phyloP scores from a whole-genome alignment of 2,329 filamentous ascomycete species.

The Neoascochyta sp. region DNA sequence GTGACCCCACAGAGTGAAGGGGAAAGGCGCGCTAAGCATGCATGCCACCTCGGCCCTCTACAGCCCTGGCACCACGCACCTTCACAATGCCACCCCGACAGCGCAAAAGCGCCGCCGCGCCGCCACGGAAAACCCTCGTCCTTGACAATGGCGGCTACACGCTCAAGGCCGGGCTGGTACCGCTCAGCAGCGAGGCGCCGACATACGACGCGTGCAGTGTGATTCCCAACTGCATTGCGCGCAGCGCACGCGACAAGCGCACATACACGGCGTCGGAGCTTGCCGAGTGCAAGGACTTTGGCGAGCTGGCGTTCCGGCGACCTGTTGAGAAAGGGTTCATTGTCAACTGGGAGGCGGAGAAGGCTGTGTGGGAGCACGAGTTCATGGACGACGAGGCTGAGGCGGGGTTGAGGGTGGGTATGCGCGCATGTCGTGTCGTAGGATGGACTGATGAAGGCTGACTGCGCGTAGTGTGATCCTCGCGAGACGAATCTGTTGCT shows the following conservation, averaged over 20 bases:
- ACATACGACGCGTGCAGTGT: slow-evolving; percentile 54
- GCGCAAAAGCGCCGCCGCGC: slow-evolving; percentile 25
- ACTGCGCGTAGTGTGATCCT: slow-evolving; percentile 60
- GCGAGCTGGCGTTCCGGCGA: slow-evolving; percentile 79
- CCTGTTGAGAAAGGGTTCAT: slow-evolving; percentile 93
- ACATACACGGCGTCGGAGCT: slow-evolving; percentile 78
- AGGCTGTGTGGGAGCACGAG: slow-evolving; percentile 90
- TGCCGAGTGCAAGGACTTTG: slow-evolving; percentile 77
- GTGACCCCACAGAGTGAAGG: too few species aligned
- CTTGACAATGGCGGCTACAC: slow-evolving; percentile 91
- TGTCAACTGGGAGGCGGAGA: slow-evolving; percentile 94
- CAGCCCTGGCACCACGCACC: too few species aligned
- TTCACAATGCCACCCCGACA: slow-evolving; percentile 33
- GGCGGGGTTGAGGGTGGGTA: slow-evolving; percentile 53
- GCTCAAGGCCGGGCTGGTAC: slow-evolving; percentile 79
- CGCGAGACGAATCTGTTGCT: slow-evolving; percentile 78
- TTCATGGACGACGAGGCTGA: slow-evolving; percentile 75
- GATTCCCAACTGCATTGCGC: slow-evolving; percentile 85
- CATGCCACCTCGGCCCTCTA: too few species aligned
- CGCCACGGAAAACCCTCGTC: slow-evolving; percentile 61
- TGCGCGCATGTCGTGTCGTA: slow-evolving; percentile 13
- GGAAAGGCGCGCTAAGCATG: too few species aligned
- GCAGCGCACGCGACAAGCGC: slow-evolving; percentile 69
- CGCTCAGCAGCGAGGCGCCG: slow-evolving; percentile 24
- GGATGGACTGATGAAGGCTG: slow-evolving; percentile 5